Evolutionary conservation across 345 rosid species (phyloP), one percentile per base, ranked within the genome.

Genomic region (Geranium brycei): DNA sequence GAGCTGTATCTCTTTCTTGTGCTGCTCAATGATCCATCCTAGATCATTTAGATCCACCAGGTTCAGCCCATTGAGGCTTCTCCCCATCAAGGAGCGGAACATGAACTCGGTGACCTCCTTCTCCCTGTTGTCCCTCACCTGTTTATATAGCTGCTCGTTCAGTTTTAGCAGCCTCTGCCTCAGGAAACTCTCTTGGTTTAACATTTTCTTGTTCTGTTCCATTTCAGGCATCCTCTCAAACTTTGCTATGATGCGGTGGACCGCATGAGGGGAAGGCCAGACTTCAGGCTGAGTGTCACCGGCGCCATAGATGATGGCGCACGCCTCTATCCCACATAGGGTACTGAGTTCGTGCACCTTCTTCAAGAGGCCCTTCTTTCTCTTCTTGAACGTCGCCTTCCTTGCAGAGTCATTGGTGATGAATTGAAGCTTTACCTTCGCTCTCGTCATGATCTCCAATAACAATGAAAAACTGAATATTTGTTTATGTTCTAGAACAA

Each of bases 241-340:
- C 41, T 17, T 63, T 0, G 74, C n/a, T 3, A 78, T 8, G 0
- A 78, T 66, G 8, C 28, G 60, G 41, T 69, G 76, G 13, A 62
- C 78, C 5, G 68, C 68, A 0, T 0, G 0, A 6, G 30, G 23
- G 3, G 76, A 68, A 31, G 83, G 83, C 80, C 80, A 76, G 30
- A 59, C 68, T 6, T 73, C 80, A 6, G 76, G 71, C 19, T 1
- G 63, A 53, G 71, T 8, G 57, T 53, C 71, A 68, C 59, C 68
- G 0, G 77, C 71, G 61, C 65, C 66, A 31, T 62, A 55, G 6
- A 76, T 31, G 15, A 79, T 62, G 1, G 72, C 78, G 62, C 80
- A 76, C 1, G 74, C 78, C 4, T 76, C 58, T 4, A 73, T 17
- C 8, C 74, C 80, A 5, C 80, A 79, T 5, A 76, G 76, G 13